Evolutionary conservation across 306 rosid genomes (phyloP).

Genomic region (Oemleria cerasiformis): DNA sequence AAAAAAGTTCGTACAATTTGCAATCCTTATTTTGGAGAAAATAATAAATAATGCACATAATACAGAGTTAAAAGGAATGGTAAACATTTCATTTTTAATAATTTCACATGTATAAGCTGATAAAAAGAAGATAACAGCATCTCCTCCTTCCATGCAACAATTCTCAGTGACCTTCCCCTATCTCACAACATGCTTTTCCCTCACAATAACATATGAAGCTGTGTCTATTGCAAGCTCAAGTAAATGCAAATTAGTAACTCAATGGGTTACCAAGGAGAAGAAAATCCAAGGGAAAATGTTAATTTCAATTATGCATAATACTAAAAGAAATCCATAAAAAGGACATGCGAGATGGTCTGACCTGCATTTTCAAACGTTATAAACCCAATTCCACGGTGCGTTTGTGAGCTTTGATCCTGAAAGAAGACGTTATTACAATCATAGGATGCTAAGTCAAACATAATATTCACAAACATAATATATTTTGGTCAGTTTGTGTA

Average conservation of each 20-base stretch:
- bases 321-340: neutral
- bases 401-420: slow-evolving; percentile 90
- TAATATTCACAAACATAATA: neutral
- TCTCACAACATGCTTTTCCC: neutral
- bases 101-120: neutral
- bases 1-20: neutral
- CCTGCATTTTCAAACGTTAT: slow-evolving; percentile 95
- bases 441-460: neutral
- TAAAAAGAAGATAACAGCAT: neutral
- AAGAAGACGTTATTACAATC: slow-evolving; percentile 19
- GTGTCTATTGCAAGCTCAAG: slow-evolving; percentile 9
- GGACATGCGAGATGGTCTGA: slow-evolving; percentile 29
- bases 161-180: neutral
- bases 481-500: neutral
- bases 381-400: slow-evolving; percentile 94
- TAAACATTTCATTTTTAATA: neutral
- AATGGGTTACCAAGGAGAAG: too few species aligned
- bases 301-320: neutral
- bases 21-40: neutral
- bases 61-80: neutral
- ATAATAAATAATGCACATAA: neutral
- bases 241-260: neutral
- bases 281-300: neutral
- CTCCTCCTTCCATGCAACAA: neutral
- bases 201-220: neutral